phyloP scores from a whole-genome alignment of 345 rosid species.

The Gossypium bickii region DNA sequence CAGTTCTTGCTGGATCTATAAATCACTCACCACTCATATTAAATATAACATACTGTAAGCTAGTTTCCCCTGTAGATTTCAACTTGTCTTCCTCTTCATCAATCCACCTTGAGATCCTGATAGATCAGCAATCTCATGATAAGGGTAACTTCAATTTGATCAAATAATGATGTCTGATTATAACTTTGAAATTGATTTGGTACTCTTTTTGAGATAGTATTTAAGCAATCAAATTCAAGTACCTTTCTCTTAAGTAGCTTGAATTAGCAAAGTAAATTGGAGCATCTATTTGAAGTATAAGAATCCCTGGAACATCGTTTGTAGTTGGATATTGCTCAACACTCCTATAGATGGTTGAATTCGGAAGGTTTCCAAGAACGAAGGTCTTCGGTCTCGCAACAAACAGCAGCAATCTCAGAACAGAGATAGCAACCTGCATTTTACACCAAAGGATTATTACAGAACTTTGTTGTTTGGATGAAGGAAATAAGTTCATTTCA shows the following conservation, averaged over 20 bases:
- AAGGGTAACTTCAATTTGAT: neutral
- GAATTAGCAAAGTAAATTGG: conserved; percentile 88
- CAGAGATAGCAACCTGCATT: conserved; percentile 61
- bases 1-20: neutral
- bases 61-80: conserved; percentile 41
- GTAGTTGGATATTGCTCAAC: conserved; percentile 68
- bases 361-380: conserved; percentile 61
- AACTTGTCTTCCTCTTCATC: conserved; percentile 74
- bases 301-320: conserved; percentile 46
- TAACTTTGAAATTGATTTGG: neutral
- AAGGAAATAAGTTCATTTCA: neutral
- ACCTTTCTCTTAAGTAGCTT: conserved; percentile 85
- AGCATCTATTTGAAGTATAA: conserved; percentile 70
- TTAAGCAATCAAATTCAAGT: conserved; percentile 1
- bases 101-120: conserved; percentile 74
- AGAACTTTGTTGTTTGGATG: neutral
- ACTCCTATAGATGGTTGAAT: conserved; percentile 54
- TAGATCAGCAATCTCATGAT: neutral
- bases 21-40: conserved; percentile 54
- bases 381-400: conserved; percentile 78
- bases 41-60: conserved; percentile 63
- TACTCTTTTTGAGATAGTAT: neutral
- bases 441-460: neutral
- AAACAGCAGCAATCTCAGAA: conserved; percentile 63
- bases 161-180: neutral